Base-by-base conservation (phyloP, 2,329 filamentous ascomycete genomes). In the Xylaria sp. region DNA sequence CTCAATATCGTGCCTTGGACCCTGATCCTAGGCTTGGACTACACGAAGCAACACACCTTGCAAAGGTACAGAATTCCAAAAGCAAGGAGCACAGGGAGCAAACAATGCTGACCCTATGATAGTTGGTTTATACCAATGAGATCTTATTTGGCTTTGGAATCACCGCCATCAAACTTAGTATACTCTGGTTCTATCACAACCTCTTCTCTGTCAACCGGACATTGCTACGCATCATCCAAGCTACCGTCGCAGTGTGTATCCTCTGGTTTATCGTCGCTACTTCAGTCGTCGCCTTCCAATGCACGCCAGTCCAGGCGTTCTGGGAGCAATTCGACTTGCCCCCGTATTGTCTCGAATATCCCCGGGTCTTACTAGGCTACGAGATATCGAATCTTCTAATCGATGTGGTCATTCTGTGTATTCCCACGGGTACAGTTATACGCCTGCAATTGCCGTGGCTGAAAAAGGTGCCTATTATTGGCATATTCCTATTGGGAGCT, bases 351-450 rank as follows among this genome's bases (percentile, higher is more conserved):
- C 58, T 66, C 1, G 57, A 57, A 10, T 60, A 55, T 36, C 48
- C 66, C 9, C 61, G 58, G 1, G 48, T 69, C 10, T 20, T 71
- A 8, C 48, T 71, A 7, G 69, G 66, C 10, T 71, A 66, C 12
- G 69, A 71, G 55, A 31, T 64, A 6, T 54, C 69, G 6, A 71
- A 71, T 18, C 66, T 71, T 18, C 23, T 71, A 1, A 66, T 71
- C 59, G 69, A 71, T 41, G 66, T 71, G 9, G 66, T 49, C 5
- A 69, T 69, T 20, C 25, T 71, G 6, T 57, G 66, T 13, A 71
- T 71, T n/a, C 69, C 69, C 1, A 59, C 51, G 15, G 59, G 62
- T 3, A 62, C 66, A 13, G 48, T 71, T 15, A 25, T 55, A 12
- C 31, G 56, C 12, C n/a, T 71, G 10, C 41, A 66, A 4, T 51